These are phyloP conservation scores for Saxophila tyrrhenica DNA, from an alignment of 495 filamentous ascomycete species.

Conservation along the genomic window DNA sequence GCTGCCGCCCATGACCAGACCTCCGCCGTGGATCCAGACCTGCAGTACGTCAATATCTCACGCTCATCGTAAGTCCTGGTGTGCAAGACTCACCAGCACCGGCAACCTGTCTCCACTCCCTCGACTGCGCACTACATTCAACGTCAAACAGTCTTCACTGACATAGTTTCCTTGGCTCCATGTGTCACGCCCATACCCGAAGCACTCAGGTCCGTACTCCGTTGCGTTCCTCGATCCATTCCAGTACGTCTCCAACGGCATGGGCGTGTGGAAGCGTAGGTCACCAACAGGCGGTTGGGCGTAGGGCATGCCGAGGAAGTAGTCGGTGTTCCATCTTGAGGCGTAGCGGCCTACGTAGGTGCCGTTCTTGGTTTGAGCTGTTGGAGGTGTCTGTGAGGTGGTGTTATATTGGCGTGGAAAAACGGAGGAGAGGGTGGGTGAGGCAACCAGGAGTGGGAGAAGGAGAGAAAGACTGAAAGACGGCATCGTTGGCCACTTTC, in stretches of 20 bases:
- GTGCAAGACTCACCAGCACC: too few relatives aligned
- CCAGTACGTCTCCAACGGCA: constrained; percentile 37
- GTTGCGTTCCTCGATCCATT: constrained; percentile 24
- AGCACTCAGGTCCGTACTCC: constrained; percentile 30
- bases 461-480: too few relatives aligned
- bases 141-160: constrained; percentile 34
- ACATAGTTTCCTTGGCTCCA: constrained; percentile 20
- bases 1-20: constrained; percentile 30
- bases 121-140: constrained; percentile 16
- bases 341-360: constrained; percentile 24
- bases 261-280: constrained; percentile 50
- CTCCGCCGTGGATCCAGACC: constrained; percentile 38
- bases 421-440: too few relatives aligned
- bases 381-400: too few relatives aligned
- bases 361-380: constrained; percentile 26
- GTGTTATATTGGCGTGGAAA: too few relatives aligned
- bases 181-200: constrained; percentile 30
- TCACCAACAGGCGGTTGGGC: constrained; percentile 48
- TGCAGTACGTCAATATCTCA: too few relatives aligned
- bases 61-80: too few relatives aligned
- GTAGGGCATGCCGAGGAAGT: constrained; percentile 55
- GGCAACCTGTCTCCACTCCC: background rate
- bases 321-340: constrained; percentile 25
- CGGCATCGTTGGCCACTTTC: too few relatives aligned
- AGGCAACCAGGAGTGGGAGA: too few relatives aligned